Evolutionary conservation across 768 basidiomycete genomes (phyloP).

Genomic region (Mycena vulgaris): DNA sequence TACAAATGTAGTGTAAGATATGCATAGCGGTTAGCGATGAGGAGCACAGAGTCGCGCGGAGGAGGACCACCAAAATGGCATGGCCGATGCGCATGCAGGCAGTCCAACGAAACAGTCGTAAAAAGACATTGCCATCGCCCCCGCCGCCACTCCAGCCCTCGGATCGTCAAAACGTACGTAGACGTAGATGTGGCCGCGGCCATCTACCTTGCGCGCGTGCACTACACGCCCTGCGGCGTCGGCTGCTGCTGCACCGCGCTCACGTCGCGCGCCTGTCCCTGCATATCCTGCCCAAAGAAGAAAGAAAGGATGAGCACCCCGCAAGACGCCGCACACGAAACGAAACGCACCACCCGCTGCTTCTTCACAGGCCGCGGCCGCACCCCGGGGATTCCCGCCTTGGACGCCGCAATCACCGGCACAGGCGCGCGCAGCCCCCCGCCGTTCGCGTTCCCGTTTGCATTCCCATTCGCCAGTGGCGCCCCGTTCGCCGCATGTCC

Average conservation of each 20-base stretch:
- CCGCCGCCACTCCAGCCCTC: no score
- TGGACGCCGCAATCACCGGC: conserved; percentile 62
- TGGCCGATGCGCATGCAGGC: no score
- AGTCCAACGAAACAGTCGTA: no score
- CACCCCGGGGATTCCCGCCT: conserved; percentile 70
- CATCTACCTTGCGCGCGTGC: no score
- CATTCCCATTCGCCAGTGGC: conserved; percentile 7
- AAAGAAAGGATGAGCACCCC: conserved; percentile 12
- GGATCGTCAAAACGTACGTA: no score
- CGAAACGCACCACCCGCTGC: conserved; percentile 77
- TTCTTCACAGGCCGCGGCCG: conserved; percentile 84
- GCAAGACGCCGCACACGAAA: conserved; percentile 2
- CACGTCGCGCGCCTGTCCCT: conserved; percentile 75
- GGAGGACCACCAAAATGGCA: no score
- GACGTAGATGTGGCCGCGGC: no score
- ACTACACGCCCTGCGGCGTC: conserved; percentile 77
- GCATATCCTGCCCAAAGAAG: conserved; percentile 64
- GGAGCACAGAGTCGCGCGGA: no score
- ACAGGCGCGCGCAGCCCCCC: no score
- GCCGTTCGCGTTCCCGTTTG: conserved; percentile 32
- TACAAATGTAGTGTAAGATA: no score
- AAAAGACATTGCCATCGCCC: no score
- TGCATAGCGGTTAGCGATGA: no score
- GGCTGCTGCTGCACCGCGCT: conserved; percentile 75
- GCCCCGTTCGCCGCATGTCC: not conserved